phyloP scores from a whole-genome alignment of 345 rosid species.

The Noccaea caerulescens region DNA sequence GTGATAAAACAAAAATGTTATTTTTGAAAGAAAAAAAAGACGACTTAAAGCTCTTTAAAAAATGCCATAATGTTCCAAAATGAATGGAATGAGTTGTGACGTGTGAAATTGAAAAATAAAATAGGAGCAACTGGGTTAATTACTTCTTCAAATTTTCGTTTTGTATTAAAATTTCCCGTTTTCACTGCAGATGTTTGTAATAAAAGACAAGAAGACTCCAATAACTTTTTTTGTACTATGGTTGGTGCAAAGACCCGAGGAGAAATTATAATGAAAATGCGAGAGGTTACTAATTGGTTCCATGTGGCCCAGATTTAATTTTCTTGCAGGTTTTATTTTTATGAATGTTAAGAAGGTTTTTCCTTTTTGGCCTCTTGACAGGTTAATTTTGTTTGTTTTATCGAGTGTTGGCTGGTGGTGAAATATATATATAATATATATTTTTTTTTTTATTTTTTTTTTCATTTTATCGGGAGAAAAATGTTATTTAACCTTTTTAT shows the following conservation, averaged over 20 bases:
- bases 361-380: background rate
- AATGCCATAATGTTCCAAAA: constrained; percentile 4
- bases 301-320: background rate
- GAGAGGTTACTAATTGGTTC: background rate
- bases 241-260: constrained; percentile 6
- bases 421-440: too few relatives aligned
- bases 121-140: background rate
- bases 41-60: background rate
- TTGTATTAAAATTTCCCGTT: too few relatives aligned
- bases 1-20: background rate
- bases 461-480: too few relatives aligned
- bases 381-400: background rate
- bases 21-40: background rate
- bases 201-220: constrained; percentile 7
- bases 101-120: background rate
- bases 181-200: too few relatives aligned
- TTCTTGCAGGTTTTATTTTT: background rate
- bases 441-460: too few relatives aligned
- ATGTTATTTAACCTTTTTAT: background rate
- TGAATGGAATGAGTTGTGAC: constrained; percentile 27
- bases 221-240: background rate
- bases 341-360: too few relatives aligned
- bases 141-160: background rate
- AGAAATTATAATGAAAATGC: constrained; percentile 13
- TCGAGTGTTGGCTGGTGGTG: too few relatives aligned